These are phyloP conservation scores for Teunomyces atbi DNA, from an alignment of 805 yeast species.

Conservation along the genomic window DNA sequence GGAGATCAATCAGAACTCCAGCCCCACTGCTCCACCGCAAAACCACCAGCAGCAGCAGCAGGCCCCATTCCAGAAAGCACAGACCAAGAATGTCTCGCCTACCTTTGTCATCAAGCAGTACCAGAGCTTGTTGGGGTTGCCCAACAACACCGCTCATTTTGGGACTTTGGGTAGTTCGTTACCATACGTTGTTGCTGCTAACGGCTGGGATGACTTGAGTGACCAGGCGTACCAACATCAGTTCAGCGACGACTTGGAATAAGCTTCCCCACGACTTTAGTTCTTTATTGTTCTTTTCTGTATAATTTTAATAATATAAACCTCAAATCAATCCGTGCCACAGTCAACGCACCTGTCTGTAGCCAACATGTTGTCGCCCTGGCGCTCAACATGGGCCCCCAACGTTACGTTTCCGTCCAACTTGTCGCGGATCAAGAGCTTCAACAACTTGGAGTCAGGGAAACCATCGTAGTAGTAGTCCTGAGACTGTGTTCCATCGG, in stretches of 20 bases:
- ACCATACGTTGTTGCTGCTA: constrained; percentile 47
- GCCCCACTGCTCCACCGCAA: constrained; percentile 2
- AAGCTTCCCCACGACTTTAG: neutral
- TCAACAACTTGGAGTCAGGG: constrained; percentile 81
- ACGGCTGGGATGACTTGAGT: constrained; percentile 44
- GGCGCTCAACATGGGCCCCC: constrained; percentile 1
- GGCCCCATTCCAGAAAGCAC: constrained; percentile 9
- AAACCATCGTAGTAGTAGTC: constrained; percentile 60
- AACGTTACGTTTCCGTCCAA: constrained; percentile 28
- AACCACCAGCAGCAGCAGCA: neutral
- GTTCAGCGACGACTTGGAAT: constrained; percentile 14
- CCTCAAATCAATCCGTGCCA: neutral
- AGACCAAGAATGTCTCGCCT: constrained; percentile 45
- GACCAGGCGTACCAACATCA: constrained; percentile 15
- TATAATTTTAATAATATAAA: constrained; percentile 3
- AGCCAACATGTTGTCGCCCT: constrained; percentile 1
- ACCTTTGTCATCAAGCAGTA: constrained; percentile 56
- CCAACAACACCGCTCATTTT: constrained; percentile 43
- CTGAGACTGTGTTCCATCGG: constrained; percentile 21
- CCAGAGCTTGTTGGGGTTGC: constrained; percentile 53
- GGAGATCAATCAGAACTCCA: constrained; percentile 17
- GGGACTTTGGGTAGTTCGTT: constrained; percentile 50
- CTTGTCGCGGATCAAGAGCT: constrained; percentile 60
- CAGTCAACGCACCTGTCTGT: constrained; percentile 2
- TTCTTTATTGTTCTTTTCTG: constrained; percentile 3